Evolutionary conservation across 192 early-diverging fungal species (phyloP), one percentile per base, ranked within the genome.

Genomic region (Spizellomyces punctatus): DNA sequence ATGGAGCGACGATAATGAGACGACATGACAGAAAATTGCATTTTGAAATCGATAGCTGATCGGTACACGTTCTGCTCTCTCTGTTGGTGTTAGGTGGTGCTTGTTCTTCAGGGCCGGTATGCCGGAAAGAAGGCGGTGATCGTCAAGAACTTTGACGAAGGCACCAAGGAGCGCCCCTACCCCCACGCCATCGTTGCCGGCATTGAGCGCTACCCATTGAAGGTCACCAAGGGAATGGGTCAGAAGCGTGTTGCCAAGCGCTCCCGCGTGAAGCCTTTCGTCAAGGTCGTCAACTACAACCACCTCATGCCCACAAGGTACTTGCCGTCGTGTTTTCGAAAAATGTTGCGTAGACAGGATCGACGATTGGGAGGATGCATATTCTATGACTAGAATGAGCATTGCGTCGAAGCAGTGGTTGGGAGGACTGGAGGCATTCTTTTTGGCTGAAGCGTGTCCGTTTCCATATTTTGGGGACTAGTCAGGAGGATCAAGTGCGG

Each of bases 101-200:
- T 99, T 69, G 84, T 99, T 82, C 92, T 98, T 74, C 94, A 97
- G 80, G 98, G 96, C 71, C 93, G 98, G 72, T 93, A 94, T 74
- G 98, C 98, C 82, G 98, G 98, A 78, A 98, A 96, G 91, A 99
- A 99, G 91, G 96, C 96, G 74, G 96, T 99, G 78, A 94, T 99
- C 76, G 91, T 98, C 81, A 95, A 95, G 86, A 92, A 84, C 85
- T 86, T 86, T 77, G 98, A 99, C 83, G 98, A 99, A 79, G 96
- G 98, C 79, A 96, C 93, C 82, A 93, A 92, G 85, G 93, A 95
- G 72, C 93, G 92, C 78, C 92, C 91, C 69, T 99, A 97, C 89
- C 93, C 92, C 74, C 95, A 98, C 83, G 98, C 98, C 78, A 87
- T 99, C 74, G 94, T 99, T 83, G 96, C 93, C 69, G 98, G 98